Evolutionary conservation across 2,329 filamentous ascomycete species (phyloP).

Genomic region (Gnomoniopsis smithogilvyi): DNA sequence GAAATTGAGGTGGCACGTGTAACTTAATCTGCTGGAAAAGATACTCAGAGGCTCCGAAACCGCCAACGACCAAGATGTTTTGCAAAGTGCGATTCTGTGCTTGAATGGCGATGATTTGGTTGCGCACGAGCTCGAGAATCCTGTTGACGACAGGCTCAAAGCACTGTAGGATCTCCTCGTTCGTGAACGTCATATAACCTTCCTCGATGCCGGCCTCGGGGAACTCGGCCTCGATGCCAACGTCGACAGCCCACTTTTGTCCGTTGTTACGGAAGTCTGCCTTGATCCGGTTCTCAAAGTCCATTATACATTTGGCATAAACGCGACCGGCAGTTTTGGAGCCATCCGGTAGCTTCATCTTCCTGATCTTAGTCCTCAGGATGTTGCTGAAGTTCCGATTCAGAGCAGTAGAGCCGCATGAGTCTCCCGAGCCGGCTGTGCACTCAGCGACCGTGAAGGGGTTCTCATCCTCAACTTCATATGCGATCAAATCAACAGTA

Average conservation of each 20-base stretch:
- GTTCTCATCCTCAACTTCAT: constrained; percentile 96
- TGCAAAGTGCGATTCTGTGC: constrained; percentile 91
- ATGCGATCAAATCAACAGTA: constrained; percentile 97
- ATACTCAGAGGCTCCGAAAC: constrained; percentile 97
- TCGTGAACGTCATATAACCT: constrained; percentile 99
- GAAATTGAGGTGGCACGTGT: constrained; percentile 96
- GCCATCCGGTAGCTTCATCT: constrained; percentile 97
- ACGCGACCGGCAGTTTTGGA: constrained; percentile 97
- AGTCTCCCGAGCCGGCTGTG: constrained; percentile 94
- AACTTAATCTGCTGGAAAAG: constrained; percentile 99
- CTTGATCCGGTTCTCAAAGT: constrained; percentile 99
- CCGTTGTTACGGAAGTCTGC: constrained; percentile 99
- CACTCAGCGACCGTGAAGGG: constrained; percentile 97
- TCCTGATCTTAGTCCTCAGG: constrained; percentile 92
- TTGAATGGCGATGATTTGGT: constrained; percentile 98
- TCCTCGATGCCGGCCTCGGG: constrained; percentile 97
- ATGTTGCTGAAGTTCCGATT: constrained; percentile 99
- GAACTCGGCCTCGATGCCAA: constrained; percentile 97
- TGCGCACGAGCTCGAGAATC: constrained; percentile 91
- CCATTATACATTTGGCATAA: constrained; percentile 99
- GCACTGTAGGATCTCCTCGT: constrained; percentile 98
- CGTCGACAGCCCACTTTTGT: constrained; percentile 98
- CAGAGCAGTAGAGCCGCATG: constrained; percentile 94
- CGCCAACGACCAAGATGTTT: constrained; percentile 95
- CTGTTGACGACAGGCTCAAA: constrained; percentile 98